phyloP scores from a whole-genome alignment of 2,329 filamentous ascomycete species.

The Botryotinia globosa region DNA sequence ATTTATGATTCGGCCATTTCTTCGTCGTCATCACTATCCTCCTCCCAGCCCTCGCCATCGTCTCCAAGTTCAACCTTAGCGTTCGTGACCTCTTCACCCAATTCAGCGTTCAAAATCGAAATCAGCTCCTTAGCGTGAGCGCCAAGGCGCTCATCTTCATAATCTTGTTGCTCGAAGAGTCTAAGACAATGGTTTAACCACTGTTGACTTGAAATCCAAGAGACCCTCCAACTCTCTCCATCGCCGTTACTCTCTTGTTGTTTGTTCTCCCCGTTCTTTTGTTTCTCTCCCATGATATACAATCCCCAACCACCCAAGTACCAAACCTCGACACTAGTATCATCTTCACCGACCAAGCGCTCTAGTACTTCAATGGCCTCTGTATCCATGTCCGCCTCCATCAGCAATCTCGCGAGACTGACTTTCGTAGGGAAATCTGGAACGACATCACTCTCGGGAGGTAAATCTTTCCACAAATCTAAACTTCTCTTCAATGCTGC shows the following conservation, averaged over 20 bases:
- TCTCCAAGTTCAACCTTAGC: constrained; percentile 55
- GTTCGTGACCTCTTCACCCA: constrained; percentile 60
- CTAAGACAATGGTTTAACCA: constrained; percentile 81
- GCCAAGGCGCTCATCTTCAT: constrained; percentile 77
- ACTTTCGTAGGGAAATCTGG: constrained; percentile 87
- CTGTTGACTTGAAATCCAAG: constrained; percentile 71
- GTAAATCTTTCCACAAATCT: constrained; percentile 76
- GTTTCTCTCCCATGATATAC: constrained; percentile 72
- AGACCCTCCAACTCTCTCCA: constrained; percentile 45
- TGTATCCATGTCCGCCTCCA: constrained; percentile 84
- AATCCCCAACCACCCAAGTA: constrained; percentile 95
- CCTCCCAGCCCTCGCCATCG: constrained; percentile 49
- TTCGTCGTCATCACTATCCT: constrained; percentile 48
- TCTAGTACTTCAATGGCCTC: constrained; percentile 84
- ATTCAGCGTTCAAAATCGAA: constrained; percentile 57
- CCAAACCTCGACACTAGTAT: constrained; percentile 92
- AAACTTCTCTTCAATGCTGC: constrained; percentile 77
- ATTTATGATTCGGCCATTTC: constrained; percentile 53
- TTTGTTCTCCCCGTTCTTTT: constrained; percentile 43
- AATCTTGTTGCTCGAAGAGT: constrained; percentile 75
- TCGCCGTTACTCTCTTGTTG: constrained; percentile 41
- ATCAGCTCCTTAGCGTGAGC: constrained; percentile 74
- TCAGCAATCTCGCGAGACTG: constrained; percentile 76
- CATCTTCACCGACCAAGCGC: constrained; percentile 80
- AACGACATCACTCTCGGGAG: constrained; percentile 66